Evolutionary conservation across 345 rosid species (phyloP).

Genomic region (Dipteronia sinensis): DNA sequence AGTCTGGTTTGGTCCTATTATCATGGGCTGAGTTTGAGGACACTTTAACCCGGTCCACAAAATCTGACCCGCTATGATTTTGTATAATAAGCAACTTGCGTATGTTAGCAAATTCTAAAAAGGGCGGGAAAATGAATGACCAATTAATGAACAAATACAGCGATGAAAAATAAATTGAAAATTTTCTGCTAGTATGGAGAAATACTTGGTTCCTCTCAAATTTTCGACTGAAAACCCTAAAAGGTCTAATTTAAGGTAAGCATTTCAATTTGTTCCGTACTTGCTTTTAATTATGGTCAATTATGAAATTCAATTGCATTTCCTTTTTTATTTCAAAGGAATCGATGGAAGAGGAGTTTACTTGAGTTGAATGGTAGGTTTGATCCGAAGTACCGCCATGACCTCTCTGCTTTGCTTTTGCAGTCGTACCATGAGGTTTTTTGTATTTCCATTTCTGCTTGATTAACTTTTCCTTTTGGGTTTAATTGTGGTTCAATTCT

Average conservation of each 20-base stretch:
- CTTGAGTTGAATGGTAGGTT: slow-evolving; percentile 67
- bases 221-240: slow-evolving; percentile 37
- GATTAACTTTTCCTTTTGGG: not conserved
- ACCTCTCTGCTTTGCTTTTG: slow-evolving; percentile 49
- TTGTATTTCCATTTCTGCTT: not conserved
- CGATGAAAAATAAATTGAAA: not conserved
- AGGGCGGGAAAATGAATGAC: not conserved
- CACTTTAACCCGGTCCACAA: not conserved
- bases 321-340: slow-evolving; percentile 18
- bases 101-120: not conserved
- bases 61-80: not conserved
- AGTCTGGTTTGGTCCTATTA: not conserved
- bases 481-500: not conserved
- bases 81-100: not conserved
- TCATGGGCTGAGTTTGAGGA: not conserved
- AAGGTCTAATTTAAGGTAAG: not conserved
- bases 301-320: not conserved
- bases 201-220: slow-evolving; percentile 39
- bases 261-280: too few relatives aligned
- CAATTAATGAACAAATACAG: not conserved
- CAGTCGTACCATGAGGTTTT: slow-evolving; percentile 74
- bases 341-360: slow-evolving; percentile 57
- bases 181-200: slow-evolving; percentile 37
- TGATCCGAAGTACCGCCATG: slow-evolving; percentile 52
- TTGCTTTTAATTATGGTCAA: not conserved